Evolutionary conservation across 345 rosid genomes (phyloP).

Genomic region (Carallia brachiata): DNA sequence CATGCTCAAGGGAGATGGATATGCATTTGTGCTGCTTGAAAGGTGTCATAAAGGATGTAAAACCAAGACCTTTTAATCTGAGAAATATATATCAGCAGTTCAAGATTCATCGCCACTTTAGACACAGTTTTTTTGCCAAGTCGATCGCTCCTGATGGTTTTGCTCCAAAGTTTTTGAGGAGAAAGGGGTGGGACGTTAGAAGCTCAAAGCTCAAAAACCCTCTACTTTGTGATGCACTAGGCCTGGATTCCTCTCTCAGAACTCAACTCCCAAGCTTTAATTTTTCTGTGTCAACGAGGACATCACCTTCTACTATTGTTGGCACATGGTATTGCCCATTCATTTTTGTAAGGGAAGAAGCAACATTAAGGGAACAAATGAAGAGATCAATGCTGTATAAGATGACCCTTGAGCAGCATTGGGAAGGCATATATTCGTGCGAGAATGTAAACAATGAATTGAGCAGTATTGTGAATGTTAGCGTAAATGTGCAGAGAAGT

Average conservation of each 20-base stretch:
- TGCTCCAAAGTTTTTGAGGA: constrained; percentile 57
- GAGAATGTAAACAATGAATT: constrained; percentile 22
- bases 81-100: constrained; percentile 60
- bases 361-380: constrained; percentile 45
- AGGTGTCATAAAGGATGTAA: constrained; percentile 41
- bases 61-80: constrained; percentile 59
- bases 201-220: constrained; percentile 33
- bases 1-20: constrained; percentile 58
- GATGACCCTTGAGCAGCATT: constrained; percentile 63
- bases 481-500: constrained; percentile 40
- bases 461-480: constrained; percentile 29
- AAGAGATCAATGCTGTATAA: constrained; percentile 50
- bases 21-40: constrained; percentile 49
- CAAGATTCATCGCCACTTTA: constrained; percentile 46
- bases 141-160: constrained; percentile 51
- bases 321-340: constrained; percentile 85
- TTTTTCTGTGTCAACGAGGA: constrained; percentile 38
- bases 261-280: constrained; percentile 46
- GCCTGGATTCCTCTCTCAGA: constrained; percentile 57
- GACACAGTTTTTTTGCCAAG: constrained; percentile 43
- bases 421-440: constrained; percentile 58
- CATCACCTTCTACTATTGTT: constrained; percentile 38
- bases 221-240: constrained; percentile 56
- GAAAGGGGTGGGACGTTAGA: constrained; percentile 60
- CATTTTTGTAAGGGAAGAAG: constrained; percentile 56